These are phyloP conservation scores for Penicillium lagena DNA, from an alignment of 495 filamentous ascomycete species.

Conservation along the genomic window DNA sequence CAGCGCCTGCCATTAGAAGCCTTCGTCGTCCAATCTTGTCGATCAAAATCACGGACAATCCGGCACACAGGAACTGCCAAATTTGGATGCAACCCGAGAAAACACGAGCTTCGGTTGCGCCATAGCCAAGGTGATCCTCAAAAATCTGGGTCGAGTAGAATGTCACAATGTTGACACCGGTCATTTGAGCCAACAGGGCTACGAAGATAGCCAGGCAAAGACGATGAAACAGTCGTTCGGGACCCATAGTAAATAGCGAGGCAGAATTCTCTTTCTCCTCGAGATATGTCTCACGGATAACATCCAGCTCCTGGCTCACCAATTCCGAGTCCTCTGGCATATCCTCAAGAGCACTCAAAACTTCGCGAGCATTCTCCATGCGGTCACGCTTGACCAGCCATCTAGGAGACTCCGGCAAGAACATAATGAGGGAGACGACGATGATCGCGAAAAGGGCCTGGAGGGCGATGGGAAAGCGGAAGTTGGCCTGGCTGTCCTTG, in stretches of 20 bases:
- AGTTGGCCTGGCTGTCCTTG: constrained; percentile 26
- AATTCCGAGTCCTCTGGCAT: constrained; percentile 4
- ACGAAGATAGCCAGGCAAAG: constrained; percentile 8
- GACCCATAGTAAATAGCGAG: constrained; percentile 13
- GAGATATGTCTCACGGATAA: constrained; percentile 56
- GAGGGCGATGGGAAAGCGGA: constrained; percentile 47
- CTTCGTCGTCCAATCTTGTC: constrained; percentile 20
- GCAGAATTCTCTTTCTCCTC: constrained; percentile 40
- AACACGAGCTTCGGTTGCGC: constrained; percentile 5
- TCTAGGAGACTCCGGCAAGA: constrained; percentile 50
- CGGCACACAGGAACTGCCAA: constrained; percentile 10
- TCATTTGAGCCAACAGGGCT: constrained; percentile 12
- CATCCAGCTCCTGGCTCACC: constrained; percentile 48
- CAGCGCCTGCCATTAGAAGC: constrained; percentile 54
- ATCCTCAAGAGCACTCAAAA: constrained; percentile 37
- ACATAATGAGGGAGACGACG: constrained; percentile 38
- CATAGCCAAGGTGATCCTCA: constrained; percentile 8
- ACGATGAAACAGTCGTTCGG: constrained; percentile 20
- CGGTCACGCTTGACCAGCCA: constrained; percentile 19
- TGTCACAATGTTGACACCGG: constrained; percentile 16
- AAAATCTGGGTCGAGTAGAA: constrained; percentile 16
- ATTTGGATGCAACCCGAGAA: constrained; percentile 13
- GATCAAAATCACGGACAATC: constrained; percentile 10
- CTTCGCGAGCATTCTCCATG: not conserved
- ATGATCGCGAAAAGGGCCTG: constrained; percentile 51